phyloP scores from a whole-genome alignment of 495 filamentous ascomycete genomes.

The Podospora fimiseda region DNA sequence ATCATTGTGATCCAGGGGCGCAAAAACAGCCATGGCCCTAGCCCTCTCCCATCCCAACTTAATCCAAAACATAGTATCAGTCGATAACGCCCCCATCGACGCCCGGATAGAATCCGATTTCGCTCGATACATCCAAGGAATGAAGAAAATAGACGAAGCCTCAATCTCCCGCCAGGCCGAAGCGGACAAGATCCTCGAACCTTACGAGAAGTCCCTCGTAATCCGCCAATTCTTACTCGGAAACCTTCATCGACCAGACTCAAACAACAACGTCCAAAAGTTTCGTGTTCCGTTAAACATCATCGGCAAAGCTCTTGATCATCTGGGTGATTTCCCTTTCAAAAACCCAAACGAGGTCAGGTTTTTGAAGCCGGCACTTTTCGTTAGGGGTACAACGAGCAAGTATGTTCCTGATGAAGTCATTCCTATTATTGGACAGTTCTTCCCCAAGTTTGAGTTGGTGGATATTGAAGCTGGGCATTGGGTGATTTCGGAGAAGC shows the following conservation, averaged over 20 bases:
- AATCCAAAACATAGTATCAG: conserved; percentile 64
- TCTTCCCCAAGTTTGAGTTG: conserved; percentile 79
- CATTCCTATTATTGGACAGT: conserved; percentile 78
- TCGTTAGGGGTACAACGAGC: conserved; percentile 78
- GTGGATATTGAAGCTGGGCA: conserved; percentile 84
- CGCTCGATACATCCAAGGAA: conserved; percentile 72
- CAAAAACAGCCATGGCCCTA: conserved; percentile 88
- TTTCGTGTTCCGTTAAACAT: conserved; percentile 43
- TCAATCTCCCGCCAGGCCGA: conserved; percentile 62
- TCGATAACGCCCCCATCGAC: conserved; percentile 91
- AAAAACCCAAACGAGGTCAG: conserved; percentile 51
- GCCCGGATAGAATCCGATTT: conserved; percentile 68
- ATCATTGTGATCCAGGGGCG: conserved; percentile 54
- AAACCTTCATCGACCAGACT: conserved; percentile 58
- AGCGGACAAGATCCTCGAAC: conserved; percentile 69
- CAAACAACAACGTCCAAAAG: conserved; percentile 17
- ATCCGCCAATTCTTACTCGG: conserved; percentile 91
- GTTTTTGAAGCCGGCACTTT: conserved; percentile 72
- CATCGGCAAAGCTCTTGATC: conserved; percentile 32
- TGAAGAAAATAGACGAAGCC: conserved; percentile 71
- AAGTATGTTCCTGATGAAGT: conserved; percentile 81
- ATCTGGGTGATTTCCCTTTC: conserved; percentile 85
- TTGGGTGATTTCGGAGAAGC: conserved; percentile 92
- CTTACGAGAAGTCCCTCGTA: conserved; percentile 69
- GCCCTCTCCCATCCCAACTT: conserved; percentile 61